phyloP scores from a whole-genome alignment of 495 filamentous ascomycete genomes.

The Neurospora sp. region DNA sequence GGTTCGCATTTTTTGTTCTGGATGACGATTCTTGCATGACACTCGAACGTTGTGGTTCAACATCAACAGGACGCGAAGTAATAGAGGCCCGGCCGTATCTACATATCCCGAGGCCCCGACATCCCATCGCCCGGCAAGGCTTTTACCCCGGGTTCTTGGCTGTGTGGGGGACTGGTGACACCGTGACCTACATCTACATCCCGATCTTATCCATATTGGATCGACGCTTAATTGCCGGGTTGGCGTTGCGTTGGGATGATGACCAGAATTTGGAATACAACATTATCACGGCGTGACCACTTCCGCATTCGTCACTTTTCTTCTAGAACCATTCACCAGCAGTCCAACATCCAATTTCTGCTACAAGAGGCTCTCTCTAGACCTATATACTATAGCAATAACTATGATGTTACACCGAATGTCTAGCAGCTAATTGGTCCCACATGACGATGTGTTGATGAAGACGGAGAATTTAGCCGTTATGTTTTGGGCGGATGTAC shows the following conservation, averaged over 20 bases:
- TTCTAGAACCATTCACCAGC: not conserved
- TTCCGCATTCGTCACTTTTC: not conserved
- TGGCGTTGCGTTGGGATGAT: not conserved
- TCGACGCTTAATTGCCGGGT: not conserved
- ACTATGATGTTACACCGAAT: not conserved
- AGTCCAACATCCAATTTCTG: no score
- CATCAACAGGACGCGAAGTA: not conserved
- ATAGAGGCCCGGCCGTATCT: not conserved
- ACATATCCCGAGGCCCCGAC: not conserved
- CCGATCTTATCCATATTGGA: not conserved
- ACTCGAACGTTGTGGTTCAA: not conserved
- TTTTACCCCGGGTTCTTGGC: slow-evolving; percentile 8
- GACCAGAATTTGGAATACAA: not conserved
- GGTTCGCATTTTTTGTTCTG: not conserved
- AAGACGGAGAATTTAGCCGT: not conserved
- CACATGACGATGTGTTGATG: not conserved
- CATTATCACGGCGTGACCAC: not conserved
- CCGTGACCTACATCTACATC: not conserved
- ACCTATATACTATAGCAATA: no score
- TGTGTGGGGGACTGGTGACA: not conserved
- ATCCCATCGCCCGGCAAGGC: not conserved
- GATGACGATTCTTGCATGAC: not conserved
- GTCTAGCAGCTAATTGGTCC: not conserved
- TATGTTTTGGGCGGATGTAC: no score
- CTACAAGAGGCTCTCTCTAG: not conserved